A percentile compares a stretch with the other conserved stretches of the same genome.
phyloP scores from a whole-genome alignment of 2,329 filamentous ascomycete species.

The Dactylellina drechsleri region DNA sequence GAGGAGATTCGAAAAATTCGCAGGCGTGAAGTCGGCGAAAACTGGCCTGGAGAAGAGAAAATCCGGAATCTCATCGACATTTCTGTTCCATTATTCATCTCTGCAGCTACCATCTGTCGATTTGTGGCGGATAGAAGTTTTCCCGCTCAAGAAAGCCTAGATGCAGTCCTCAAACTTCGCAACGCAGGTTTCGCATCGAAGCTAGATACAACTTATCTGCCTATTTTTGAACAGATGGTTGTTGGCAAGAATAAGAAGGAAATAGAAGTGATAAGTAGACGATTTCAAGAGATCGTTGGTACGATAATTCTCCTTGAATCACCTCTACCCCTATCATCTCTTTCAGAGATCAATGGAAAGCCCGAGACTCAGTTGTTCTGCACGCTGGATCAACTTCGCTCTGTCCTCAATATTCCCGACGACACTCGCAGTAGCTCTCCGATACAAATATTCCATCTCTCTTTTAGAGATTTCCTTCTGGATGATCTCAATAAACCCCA shows the following conservation, averaged over 20 bases:
- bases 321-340: slow-evolving; percentile 8
- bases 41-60: slow-evolving; percentile 2
- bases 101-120: slow-evolving; percentile 33
- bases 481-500: slow-evolving; percentile 50
- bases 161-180: background rate
- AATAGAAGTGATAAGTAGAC: too few species aligned
- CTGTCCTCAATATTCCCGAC: slow-evolving; percentile 12
- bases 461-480: slow-evolving; percentile 59
- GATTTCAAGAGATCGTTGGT: slow-evolving; percentile 5
- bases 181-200: too few species aligned
- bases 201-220: too few species aligned
- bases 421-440: background rate
- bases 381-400: slow-evolving; percentile 19
- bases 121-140: slow-evolving; percentile 14
- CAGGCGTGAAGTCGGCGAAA: background rate
- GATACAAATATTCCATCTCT: slow-evolving; percentile 29
- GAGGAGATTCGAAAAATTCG: background rate
- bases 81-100: slow-evolving; percentile 26
- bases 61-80: slow-evolving; percentile 18
- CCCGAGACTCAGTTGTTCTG: slow-evolving; percentile 8
- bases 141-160: background rate
- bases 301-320: slow-evolving; percentile 9
- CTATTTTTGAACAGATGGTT: too few species aligned
- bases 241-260: too few species aligned
- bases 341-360: slow-evolving; percentile 4